These are phyloP conservation scores for Tulasnella sp. DNA, from an alignment of 768 basidiomycete species.

Conservation along the genomic window DNA sequence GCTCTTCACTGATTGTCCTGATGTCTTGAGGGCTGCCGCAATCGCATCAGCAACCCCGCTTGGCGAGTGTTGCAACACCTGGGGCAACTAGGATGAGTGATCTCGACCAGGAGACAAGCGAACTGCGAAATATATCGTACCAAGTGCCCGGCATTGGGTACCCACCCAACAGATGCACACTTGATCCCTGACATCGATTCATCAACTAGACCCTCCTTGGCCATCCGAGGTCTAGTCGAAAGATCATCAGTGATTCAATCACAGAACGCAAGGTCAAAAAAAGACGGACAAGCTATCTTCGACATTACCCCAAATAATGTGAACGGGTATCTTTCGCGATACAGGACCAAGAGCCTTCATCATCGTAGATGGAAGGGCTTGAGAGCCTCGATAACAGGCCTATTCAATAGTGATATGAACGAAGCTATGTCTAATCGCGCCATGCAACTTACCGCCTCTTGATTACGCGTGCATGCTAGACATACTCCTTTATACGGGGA, in stretches of 20 bases:
- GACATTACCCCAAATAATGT: not conserved
- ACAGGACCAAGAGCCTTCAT: not conserved
- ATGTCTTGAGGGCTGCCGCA: too few species aligned
- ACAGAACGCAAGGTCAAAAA: not conserved
- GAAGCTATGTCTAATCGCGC: not conserved
- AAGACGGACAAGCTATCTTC: not conserved
- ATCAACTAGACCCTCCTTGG: constrained; percentile 1
- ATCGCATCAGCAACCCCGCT: constrained; percentile 1
- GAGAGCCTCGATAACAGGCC: constrained; percentile 11
- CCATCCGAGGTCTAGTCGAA: not conserved
- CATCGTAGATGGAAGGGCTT: not conserved
- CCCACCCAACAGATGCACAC: constrained; percentile 2
- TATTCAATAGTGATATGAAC: not conserved
- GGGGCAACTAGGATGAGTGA: not conserved
- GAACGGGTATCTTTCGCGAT: constrained; percentile 3
- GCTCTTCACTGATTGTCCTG: too few species aligned
- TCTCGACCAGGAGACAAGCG: not conserved
- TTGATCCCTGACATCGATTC: not conserved
- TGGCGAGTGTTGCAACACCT: constrained; percentile 9
- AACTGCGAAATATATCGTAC: not conserved
- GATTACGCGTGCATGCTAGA: constrained; percentile 5
- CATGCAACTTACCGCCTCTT: constrained; percentile 7
- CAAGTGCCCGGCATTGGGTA: constrained; percentile 7
- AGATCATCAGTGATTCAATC: not conserved
- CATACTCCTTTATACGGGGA: constrained; percentile 4